Conservation (phyloP, 2,329 filamentous ascomycete species). For the Phialophora chinensis region DNA sequence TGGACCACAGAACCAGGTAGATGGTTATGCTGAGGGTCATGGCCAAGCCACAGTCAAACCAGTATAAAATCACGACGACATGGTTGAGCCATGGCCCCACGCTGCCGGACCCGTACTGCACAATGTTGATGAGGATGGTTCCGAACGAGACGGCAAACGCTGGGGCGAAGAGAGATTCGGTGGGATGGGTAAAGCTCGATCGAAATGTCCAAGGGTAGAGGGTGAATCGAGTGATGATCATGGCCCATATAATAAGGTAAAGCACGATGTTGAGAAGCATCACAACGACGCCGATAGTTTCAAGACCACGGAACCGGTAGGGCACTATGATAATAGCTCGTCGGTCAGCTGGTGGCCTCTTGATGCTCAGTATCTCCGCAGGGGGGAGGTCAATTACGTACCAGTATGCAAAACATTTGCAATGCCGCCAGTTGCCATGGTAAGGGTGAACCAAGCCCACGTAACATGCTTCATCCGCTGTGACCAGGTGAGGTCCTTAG, state of each 20-base stretch:
- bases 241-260: conserved; percentile 65
- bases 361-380: background rate
- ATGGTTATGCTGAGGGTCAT: conserved; percentile 71
- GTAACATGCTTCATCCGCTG: conserved; percentile 67
- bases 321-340: conserved; percentile 48
- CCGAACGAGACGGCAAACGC: conserved; percentile 71
- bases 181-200: conserved; percentile 74
- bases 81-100: conserved; percentile 66
- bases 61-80: conserved; percentile 72
- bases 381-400: conserved; percentile 43
- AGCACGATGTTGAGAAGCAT: conserved; percentile 69
- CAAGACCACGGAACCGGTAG: conserved; percentile 62
- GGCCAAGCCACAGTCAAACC: conserved; percentile 74
- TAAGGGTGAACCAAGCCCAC: conserved; percentile 81
- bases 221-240: conserved; percentile 72
- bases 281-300: conserved; percentile 64
- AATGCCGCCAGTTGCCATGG: conserved; percentile 66
- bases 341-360: background rate
- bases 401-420: conserved; percentile 65
- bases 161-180: conserved; percentile 78
- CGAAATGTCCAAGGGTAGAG: conserved; percentile 72
- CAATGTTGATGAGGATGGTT: conserved; percentile 78
- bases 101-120: conserved; percentile 72
- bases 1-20: conserved; percentile 74
- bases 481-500: conserved; percentile 52